Evolutionary conservation across 441 rosid genomes (phyloP).

Genomic region (Raphanus hybrid): DNA sequence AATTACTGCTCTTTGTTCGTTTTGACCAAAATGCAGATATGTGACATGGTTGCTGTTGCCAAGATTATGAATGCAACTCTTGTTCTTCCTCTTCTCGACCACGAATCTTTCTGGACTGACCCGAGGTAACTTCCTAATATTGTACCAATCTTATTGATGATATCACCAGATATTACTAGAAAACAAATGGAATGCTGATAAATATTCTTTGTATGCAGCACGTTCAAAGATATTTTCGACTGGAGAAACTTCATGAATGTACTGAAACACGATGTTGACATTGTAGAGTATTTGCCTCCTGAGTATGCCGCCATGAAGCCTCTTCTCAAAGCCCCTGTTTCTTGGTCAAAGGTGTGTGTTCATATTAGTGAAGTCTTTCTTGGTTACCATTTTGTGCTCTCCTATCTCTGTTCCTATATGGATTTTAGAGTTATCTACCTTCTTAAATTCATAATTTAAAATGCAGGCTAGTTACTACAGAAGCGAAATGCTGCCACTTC

Average conservation of each 20-base stretch:
- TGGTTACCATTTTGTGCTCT: slow-evolving; percentile 62
- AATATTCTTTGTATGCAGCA: slow-evolving; percentile 52
- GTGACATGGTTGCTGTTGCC: slow-evolving; percentile 97
- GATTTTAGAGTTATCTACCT: slow-evolving; percentile 1
- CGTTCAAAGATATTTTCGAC: slow-evolving; percentile 91
- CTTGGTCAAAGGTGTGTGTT: slow-evolving; percentile 93
- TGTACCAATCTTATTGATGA: slow-evolving; percentile 18
- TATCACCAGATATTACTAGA: slow-evolving; percentile 4
- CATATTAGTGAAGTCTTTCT: slow-evolving; percentile 41
- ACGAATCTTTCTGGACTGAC: slow-evolving; percentile 93
- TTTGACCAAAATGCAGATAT: slow-evolving; percentile 58
- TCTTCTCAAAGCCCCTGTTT: slow-evolving; percentile 80
- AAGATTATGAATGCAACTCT: slow-evolving; percentile 95
- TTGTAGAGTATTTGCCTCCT: slow-evolving; percentile 80
- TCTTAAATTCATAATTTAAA: slow-evolving; percentile 28
- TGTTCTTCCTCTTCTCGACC: slow-evolving; percentile 94
- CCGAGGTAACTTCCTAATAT: slow-evolving; percentile 63
- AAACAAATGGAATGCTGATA: not conserved
- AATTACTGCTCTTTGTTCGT: slow-evolving; percentile 17
- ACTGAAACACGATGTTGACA: slow-evolving; percentile 71
- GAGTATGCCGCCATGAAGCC: slow-evolving; percentile 60
- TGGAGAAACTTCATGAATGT: slow-evolving; percentile 86
- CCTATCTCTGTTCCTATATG: not conserved
- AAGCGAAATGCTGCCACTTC: slow-evolving; percentile 61
- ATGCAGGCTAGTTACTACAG: slow-evolving; percentile 94